phyloP scores from a whole-genome alignment of 1,139 yeast genomes.

The Suhomyces atakaporum region DNA sequence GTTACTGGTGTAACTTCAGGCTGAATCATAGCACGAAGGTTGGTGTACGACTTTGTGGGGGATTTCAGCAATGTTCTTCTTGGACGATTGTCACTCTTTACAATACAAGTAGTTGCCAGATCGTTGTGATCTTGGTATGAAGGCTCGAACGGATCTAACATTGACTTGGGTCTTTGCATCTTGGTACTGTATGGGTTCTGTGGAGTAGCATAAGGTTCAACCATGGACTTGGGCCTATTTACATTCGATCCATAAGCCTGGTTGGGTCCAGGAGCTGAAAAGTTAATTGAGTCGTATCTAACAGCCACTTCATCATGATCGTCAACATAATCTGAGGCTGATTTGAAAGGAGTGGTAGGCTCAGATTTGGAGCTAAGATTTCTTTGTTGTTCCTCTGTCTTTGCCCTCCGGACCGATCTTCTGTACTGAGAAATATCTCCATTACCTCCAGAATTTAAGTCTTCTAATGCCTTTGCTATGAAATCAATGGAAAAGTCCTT shows the following conservation, averaged over 20 bases:
- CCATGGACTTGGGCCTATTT: conserved; percentile 48
- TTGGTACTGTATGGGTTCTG: neutral
- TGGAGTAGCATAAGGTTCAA: conserved; percentile 13
- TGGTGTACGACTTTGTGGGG: conserved; percentile 31
- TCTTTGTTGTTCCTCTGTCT: conserved; percentile 16
- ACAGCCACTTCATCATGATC: conserved; percentile 44
- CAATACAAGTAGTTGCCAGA: conserved; percentile 20
- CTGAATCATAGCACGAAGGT: conserved; percentile 32
- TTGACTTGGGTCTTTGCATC: conserved; percentile 43
- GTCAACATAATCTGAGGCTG: conserved; percentile 35
- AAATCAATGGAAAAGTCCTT: conserved; percentile 51
- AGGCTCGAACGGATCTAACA: conserved; percentile 25
- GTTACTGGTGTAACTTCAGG: conserved; percentile 36
- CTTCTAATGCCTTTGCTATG: conserved; percentile 63
- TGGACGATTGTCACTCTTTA: conserved; percentile 13
- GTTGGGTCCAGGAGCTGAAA: conserved; percentile 19
- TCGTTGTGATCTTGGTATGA: conserved; percentile 13
- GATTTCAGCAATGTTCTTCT: conserved; percentile 14
- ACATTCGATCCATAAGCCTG: conserved; percentile 2
- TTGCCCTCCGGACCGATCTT: conserved; percentile 36
- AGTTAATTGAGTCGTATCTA: conserved; percentile 39
- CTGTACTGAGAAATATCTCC: conserved; percentile 54
- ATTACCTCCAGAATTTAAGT: conserved; percentile 64
- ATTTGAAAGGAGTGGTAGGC: conserved; percentile 26
- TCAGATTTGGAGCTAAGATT: conserved; percentile 14